Conservation (phyloP, 495 filamentous ascomycete genomes). For the Aspergillus cristatus region DNA sequence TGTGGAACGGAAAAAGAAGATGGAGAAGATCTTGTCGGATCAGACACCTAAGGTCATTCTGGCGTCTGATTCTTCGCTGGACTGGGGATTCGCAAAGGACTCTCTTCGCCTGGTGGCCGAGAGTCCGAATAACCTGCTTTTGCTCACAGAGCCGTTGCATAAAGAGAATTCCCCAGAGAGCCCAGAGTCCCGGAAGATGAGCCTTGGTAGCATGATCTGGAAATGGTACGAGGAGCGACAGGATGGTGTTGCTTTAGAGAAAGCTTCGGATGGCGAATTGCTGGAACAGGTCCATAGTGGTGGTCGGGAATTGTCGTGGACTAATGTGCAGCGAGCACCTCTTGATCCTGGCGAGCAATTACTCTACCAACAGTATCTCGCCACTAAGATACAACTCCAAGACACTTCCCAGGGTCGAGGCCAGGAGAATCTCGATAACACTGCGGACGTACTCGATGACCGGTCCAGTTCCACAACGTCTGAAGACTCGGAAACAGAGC, state of each 20-base stretch:
- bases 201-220: conserved; percentile 55
- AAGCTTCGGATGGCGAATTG: conserved; percentile 45
- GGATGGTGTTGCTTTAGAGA: conserved; percentile 54
- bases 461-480: conserved; percentile 72
- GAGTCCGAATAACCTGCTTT: conserved; percentile 69
- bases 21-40: conserved; percentile 51
- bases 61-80: conserved; percentile 78
- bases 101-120: conserved; percentile 63
- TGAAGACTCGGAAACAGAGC: conserved; percentile 81
- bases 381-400: conserved; percentile 70
- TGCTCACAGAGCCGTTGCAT: conserved; percentile 63
- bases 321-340: conserved; percentile 48
- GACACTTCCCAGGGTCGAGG: conserved; percentile 61
- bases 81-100: conserved; percentile 94
- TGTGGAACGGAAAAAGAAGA: conserved; percentile 64
- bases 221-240: conserved; percentile 61
- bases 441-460: conserved; percentile 76
- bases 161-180: conserved; percentile 31
- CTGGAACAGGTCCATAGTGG: conserved; percentile 57
- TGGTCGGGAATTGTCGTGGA: conserved; percentile 51
- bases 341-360: conserved; percentile 65
- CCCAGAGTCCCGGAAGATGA: conserved; percentile 21
- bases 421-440: conserved; percentile 53
- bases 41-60: conserved; percentile 66
- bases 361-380: conserved; percentile 84